Evolutionary conservation across 306 rosid genomes (phyloP).

Genomic region (Dryas alaskensis): DNA sequence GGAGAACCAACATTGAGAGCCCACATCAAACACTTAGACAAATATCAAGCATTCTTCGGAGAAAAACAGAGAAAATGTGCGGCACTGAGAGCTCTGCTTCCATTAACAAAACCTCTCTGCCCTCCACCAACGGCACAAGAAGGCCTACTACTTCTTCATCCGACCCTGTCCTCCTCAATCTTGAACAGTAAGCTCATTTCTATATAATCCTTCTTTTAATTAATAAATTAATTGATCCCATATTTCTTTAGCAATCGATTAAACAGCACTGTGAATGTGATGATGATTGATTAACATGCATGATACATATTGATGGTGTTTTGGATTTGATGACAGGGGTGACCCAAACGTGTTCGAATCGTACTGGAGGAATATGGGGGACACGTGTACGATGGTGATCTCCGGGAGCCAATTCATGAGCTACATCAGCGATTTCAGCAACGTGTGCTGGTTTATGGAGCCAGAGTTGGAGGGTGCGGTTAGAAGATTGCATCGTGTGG

Average conservation of each 20-base stretch:
- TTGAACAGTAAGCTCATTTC: conserved; percentile 42
- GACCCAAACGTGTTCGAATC: conserved; percentile 45
- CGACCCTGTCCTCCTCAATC: conserved; percentile 32
- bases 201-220: too few species aligned
- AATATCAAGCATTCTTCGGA: background rate
- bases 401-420: conserved; percentile 55
- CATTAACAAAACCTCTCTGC: conserved; percentile 13
- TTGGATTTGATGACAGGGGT: conserved; percentile 44
- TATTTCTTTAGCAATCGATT: too few species aligned
- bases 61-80: conserved; percentile 19
- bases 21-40: background rate
- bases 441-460: conserved; percentile 64
- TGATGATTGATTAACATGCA: background rate
- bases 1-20: conserved; percentile 5
- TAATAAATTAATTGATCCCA: too few species aligned
- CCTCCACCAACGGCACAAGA: conserved; percentile 11
- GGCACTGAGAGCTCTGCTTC: conserved; percentile 20
- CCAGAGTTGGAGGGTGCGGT: conserved; percentile 44
- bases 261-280: too few species aligned
- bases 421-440: conserved; percentile 38
- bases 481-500: conserved; percentile 47
- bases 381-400: conserved; percentile 56
- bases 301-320: background rate
- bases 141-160: conserved; percentile 5
- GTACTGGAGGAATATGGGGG: conserved; percentile 57